Evolutionary conservation across 108 stramenopile genomes (phyloP).

Genomic region (Stephanodiscus triporus): DNA sequence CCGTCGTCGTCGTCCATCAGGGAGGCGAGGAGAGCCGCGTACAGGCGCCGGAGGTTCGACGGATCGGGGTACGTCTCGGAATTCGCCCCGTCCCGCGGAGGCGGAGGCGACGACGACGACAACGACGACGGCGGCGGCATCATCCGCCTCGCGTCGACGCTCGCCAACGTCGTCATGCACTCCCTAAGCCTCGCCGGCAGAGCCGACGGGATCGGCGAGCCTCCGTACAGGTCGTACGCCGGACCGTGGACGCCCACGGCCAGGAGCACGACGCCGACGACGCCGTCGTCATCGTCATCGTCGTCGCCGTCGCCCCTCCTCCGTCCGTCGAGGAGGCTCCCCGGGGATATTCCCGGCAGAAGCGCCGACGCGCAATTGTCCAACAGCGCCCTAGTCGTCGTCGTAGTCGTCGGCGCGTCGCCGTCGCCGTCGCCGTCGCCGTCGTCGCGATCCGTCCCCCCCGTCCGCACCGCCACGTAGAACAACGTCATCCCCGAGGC

Average conservation of each 20-base stretch:
- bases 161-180: conserved; percentile 15
- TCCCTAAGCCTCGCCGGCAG: conserved; percentile 31
- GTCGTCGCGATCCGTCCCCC: not conserved
- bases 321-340: not conserved
- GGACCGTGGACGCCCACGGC: conserved; percentile 41
- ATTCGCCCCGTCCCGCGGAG: no score
- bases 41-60: conserved; percentile 36
- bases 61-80: conserved; percentile 20
- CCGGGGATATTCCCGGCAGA: not conserved
- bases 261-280: conserved; percentile 22
- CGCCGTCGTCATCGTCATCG: not conserved
- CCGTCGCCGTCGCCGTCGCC: not conserved
- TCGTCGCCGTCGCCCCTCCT: not conserved
- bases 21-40: conserved; percentile 41
- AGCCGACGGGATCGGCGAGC: conserved; percentile 24
- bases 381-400: not conserved
- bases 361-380: conserved; percentile 20
- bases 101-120: no score
- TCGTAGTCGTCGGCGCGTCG: not conserved
- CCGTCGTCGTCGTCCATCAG: conserved; percentile 47
- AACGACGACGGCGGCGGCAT: no score
- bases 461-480: conserved; percentile 29
- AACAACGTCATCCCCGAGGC: conserved; percentile 34
- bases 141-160: conserved; percentile 20
- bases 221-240: conserved; percentile 44